phyloP scores from a whole-genome alignment of 805 yeast genomes.

The Scheffersomyces coipomensis region DNA sequence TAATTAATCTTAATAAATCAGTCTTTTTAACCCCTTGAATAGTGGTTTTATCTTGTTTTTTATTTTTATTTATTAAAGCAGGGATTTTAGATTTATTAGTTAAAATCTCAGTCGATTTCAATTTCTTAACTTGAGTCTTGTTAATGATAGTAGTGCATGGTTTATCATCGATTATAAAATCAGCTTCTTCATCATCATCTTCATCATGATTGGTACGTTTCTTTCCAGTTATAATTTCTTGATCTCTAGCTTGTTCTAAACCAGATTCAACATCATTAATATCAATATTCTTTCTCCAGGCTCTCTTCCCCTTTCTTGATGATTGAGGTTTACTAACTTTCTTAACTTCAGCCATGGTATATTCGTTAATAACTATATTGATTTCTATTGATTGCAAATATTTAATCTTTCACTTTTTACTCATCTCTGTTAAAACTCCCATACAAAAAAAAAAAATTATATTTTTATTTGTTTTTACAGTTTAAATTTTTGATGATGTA shows the following conservation, averaged over 20 bases:
- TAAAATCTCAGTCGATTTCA: slow-evolving; percentile 70
- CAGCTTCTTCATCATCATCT: slow-evolving; percentile 57
- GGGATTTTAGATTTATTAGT: slow-evolving; percentile 73
- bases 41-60: slow-evolving; percentile 4
- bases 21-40: slow-evolving; percentile 64
- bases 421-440: too few species aligned
- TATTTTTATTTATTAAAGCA: slow-evolving; percentile 37
- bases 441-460: too few species aligned
- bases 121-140: slow-evolving; percentile 34
- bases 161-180: slow-evolving; percentile 54
- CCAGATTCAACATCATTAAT: slow-evolving; percentile 73
- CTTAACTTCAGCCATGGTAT: slow-evolving; percentile 3
- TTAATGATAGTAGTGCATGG: slow-evolving; percentile 43
- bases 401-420: too few species aligned
- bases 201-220: slow-evolving; percentile 26
- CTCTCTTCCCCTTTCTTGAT: slow-evolving; percentile 88
- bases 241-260: slow-evolving; percentile 67
- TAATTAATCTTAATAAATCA: slow-evolving; percentile 65
- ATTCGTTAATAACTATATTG: not conserved
- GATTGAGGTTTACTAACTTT: slow-evolving; percentile 44
- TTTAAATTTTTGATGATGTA: too few species aligned
- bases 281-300: slow-evolving; percentile 93
- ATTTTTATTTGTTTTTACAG: too few species aligned
- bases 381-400: too few species aligned
- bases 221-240: slow-evolving; percentile 52